Evolutionary conservation across 805 yeast species (phyloP).

Genomic region (Hyphopichia homilentoma): DNA sequence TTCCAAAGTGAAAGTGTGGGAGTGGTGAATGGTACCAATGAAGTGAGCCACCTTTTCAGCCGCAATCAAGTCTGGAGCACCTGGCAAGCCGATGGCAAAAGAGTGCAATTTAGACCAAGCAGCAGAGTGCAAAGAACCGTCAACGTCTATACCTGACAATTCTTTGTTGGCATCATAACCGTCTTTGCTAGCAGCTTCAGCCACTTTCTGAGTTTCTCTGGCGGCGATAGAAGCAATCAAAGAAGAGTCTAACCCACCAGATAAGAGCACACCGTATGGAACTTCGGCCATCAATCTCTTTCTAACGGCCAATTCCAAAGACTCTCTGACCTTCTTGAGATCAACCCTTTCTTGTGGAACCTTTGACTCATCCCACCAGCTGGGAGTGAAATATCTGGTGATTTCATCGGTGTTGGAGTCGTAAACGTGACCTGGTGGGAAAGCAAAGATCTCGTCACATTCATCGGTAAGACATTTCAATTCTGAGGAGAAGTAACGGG

Average conservation of each 20-base stretch:
- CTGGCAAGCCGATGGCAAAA: slow-evolving; percentile 94
- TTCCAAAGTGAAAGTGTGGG: slow-evolving; percentile 93
- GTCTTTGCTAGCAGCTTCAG: slow-evolving; percentile 36
- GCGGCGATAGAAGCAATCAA: slow-evolving; percentile 97
- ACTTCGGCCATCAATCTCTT: slow-evolving; percentile 99
- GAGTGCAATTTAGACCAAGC: slow-evolving; percentile 85
- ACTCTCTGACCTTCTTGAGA: slow-evolving; percentile 63
- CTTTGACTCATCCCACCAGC: slow-evolving; percentile 86
- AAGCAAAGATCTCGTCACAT: slow-evolving; percentile 87
- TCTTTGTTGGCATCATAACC: slow-evolving; percentile 63
- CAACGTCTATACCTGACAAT: slow-evolving; percentile 88
- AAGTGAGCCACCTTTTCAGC: slow-evolving; percentile 95
- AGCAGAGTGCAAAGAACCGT: slow-evolving; percentile 78
- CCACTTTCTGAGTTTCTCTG: slow-evolving; percentile 84
- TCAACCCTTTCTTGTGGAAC: slow-evolving; percentile 79
- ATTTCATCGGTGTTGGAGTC: slow-evolving; percentile 85
- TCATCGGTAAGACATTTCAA: slow-evolving; percentile 90
- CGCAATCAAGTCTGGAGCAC: slow-evolving; percentile 96
- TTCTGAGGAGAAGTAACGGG: slow-evolving; percentile 91
- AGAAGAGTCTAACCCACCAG: slow-evolving; percentile 97
- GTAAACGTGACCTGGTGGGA: slow-evolving; percentile 98
- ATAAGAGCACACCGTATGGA: slow-evolving; percentile 94
- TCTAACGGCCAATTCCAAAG: slow-evolving; percentile 92
- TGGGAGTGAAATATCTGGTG: slow-evolving; percentile 85
- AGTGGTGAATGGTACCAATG: slow-evolving; percentile 96